Base-by-base conservation (phyloP, 805 yeast species). In the Jamesozyma gamospora region DNA sequence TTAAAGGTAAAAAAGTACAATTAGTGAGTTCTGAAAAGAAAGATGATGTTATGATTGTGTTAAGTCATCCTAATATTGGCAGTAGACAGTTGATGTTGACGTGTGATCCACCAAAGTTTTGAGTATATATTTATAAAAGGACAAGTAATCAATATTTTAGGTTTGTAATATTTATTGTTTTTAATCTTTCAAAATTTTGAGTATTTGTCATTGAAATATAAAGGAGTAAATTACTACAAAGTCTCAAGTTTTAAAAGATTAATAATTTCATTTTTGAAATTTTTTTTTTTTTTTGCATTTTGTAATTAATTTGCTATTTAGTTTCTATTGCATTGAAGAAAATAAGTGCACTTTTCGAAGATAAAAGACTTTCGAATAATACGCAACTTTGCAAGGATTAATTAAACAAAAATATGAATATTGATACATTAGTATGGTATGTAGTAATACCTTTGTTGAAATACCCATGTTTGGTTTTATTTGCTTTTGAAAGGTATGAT, bases 1-100 rank as follows among this genome's bases (percentile, higher is more conserved):
- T 85, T 31, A 71, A 77, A 3, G 90, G 90, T 17, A 80, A 78
- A 53, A 83, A 76, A 48, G 72, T 84, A 26, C 56, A 59, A 18
- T 51, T 70, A 17, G 40, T 74, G n/a, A 71, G 67, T 26, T 47
- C 53, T 39, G 59, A 58, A 4, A 54, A 49, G 10, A 63, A 56
- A 13, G 66, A 64, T 16, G 53, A 67, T 35, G 59, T 71, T 30
- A 14, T 62, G 18, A 48, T 75, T 4, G 55, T 64, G 0, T 55
- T 82, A 66, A 80, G 84, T 15, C 86, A 84, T 51, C 94, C 94
- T 0, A 60, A 60, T 40, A 67, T 72, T 11, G 60, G 69, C 3
- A 84, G 78, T 2, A 64, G 82, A 44, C 92, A 82, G 53, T 54
- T 82, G 38, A 57, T 82, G 10, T 31, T 57, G 17, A 48, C 47